Evolutionary conservation across 1,139 yeast species (phyloP), one percentile per base, ranked within the genome.

Genomic region (Hyphopichia fennica): DNA sequence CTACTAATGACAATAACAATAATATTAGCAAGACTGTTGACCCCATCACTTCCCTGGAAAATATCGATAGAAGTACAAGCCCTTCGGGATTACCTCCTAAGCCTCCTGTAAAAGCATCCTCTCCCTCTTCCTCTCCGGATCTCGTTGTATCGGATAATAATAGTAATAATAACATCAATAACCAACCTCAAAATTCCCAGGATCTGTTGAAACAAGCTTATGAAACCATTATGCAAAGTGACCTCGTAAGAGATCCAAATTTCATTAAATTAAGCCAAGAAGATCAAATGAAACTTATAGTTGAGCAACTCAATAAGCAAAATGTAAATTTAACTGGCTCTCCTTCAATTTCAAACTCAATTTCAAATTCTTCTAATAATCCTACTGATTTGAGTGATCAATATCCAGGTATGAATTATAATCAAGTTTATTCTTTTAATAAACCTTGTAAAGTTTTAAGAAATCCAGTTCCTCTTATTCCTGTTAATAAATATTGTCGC

Each of bases 401-500:
- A 20, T 33, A 33, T 18, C 38, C 39, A 7, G 41, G 50, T n/a
- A 50, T 53, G 42, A 69, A 69, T 50, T 67, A 60, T 49, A 66
- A 70, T 48, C 75, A 70, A 47, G 74, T 69, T 2, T 66, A 63
- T 48, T 69, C 75, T 1, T 69, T 55, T 50, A 70, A 70, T 50
- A 69, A 68, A 46, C 75, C 75, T 1, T 63, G 55, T 46, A 66
- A 62, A 46, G 58, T 63, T 39, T 49, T 66, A 34, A 65, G 52
- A 45, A 51, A 51, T 42, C 66, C 66, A 2, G 63, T 67, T 37
- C 81, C 81, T 34, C 57, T 71, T 35, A 63, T 77, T 9, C 83
- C 83, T 1, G 60, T 74, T 19, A 72, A 73, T 45, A 76, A 78
- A 34, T 71, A 54, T 44, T 76, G 83, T 48, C 66, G 75, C 43